These are phyloP conservation scores for Corymbia maculata DNA, from an alignment of 345 rosid genomes.

Conservation along the genomic window DNA sequence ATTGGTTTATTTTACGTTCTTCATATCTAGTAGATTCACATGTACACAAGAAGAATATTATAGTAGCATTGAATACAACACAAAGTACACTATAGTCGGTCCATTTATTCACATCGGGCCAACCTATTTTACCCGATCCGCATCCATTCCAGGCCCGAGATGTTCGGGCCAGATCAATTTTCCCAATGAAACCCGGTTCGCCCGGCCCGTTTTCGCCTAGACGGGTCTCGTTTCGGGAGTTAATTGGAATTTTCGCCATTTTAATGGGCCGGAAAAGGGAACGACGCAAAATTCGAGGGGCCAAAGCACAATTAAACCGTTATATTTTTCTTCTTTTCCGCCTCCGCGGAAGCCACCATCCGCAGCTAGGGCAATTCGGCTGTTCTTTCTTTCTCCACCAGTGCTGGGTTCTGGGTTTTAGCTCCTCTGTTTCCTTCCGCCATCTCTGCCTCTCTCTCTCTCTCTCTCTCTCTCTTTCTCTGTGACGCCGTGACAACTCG, in stretches of 20 bases:
- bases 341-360: too few species aligned
- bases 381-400: accelerated
- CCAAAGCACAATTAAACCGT: neutral
- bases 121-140: neutral
- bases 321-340: too few species aligned
- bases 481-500: too few species aligned
- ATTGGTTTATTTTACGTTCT: neutral
- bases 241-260: accelerated
- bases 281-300: neutral
- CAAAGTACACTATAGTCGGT: neutral
- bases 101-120: neutral
- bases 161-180: neutral
- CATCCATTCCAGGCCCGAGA: neutral
- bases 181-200: accelerated
- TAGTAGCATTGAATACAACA: accelerated
- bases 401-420: neutral
- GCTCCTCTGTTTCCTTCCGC: neutral
- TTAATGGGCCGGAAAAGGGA: neutral
- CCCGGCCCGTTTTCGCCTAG: neutral
- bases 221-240: neutral
- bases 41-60: neutral
- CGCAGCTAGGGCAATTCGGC: neutral
- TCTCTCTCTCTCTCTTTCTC: neutral
- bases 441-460: neutral
- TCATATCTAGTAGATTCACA: neutral